Conservation (phyloP, 345 rosid species). For the Odontarrhena argentea region DNA sequence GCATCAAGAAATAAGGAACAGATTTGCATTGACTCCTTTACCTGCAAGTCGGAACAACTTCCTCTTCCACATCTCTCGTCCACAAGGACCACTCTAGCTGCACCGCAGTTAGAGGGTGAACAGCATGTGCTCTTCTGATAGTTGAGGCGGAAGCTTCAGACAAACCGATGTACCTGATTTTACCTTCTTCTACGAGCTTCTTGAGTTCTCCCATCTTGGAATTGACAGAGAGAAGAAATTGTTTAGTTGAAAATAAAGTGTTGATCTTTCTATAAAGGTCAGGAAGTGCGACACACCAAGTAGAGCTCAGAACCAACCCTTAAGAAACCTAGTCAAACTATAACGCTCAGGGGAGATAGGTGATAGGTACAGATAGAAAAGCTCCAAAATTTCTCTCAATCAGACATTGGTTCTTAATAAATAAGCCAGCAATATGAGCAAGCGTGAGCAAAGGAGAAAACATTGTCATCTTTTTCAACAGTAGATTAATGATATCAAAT, state of each 20-base stretch:
- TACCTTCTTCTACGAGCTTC: constrained; percentile 74
- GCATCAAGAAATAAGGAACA: not conserved
- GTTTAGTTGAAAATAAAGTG: not conserved
- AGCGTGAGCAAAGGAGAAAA: not conserved
- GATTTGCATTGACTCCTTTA: not conserved
- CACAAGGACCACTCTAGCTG: constrained; percentile 78
- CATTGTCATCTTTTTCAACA: too few species aligned
- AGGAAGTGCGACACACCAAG: not conserved
- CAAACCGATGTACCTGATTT: constrained; percentile 65
- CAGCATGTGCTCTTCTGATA: constrained; percentile 74
- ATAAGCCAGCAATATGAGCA: too few species aligned
- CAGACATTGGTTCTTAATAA: too few species aligned
- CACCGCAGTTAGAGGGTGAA: constrained; percentile 68
- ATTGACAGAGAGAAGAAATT: not conserved
- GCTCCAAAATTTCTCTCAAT: too few species aligned
- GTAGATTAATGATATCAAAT: too few species aligned
- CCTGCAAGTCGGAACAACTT: constrained; percentile 46
- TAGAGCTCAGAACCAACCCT: too few species aligned
- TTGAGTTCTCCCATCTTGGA: constrained; percentile 55
- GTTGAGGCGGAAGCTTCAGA: constrained; percentile 78
- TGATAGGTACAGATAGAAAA: too few species aligned
- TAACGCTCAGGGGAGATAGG: too few species aligned
- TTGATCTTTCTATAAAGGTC: not conserved
- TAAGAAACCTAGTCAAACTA: too few species aligned
- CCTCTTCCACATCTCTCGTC: constrained; percentile 71